A percentile compares a stretch with the other conserved stretches of the same genome.
phyloP scores from a whole-genome alignment of 2,329 filamentous ascomycete species.

The Tolypocladium inflatum region DNA sequence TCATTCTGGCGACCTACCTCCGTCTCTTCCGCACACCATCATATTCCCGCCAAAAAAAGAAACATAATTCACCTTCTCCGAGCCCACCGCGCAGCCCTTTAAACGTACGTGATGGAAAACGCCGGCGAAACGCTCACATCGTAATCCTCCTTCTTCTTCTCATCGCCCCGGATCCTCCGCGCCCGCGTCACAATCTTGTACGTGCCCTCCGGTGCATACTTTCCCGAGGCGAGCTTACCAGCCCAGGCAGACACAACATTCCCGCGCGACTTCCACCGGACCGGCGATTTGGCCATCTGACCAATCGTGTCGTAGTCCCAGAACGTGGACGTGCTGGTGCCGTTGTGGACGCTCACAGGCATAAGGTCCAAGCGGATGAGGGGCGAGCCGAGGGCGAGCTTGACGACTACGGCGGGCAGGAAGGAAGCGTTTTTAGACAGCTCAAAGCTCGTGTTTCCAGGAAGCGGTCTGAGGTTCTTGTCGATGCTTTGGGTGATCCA shows the following conservation, averaged over 20 bases:
- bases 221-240: not conserved
- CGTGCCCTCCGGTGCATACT: not conserved
- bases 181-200: not conserved
- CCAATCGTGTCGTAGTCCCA: too few relatives aligned
- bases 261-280: not conserved
- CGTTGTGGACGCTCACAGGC: not conserved
- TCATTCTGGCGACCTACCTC: too few relatives aligned
- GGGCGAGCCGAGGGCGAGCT: slow-evolving; percentile 7
- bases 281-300: not conserved
- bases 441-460: slow-evolving; percentile 10
- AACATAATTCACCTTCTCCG: too few relatives aligned
- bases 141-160: not conserved
- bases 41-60: too few relatives aligned
- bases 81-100: too few relatives aligned
- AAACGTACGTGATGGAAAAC: not conserved
- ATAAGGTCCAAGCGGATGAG: slow-evolving; percentile 1
- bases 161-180: not conserved
- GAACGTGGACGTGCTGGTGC: too few relatives aligned
- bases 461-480: slow-evolving; percentile 5
- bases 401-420: slow-evolving; percentile 20
- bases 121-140: not conserved
- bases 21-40: too few relatives aligned
- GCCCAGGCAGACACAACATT: not conserved
- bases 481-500: slow-evolving; percentile 21
- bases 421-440: slow-evolving; percentile 2